phyloP scores from a whole-genome alignment of 192 early-diverging fungal genomes.

The Linnemannia schmuckeri region DNA sequence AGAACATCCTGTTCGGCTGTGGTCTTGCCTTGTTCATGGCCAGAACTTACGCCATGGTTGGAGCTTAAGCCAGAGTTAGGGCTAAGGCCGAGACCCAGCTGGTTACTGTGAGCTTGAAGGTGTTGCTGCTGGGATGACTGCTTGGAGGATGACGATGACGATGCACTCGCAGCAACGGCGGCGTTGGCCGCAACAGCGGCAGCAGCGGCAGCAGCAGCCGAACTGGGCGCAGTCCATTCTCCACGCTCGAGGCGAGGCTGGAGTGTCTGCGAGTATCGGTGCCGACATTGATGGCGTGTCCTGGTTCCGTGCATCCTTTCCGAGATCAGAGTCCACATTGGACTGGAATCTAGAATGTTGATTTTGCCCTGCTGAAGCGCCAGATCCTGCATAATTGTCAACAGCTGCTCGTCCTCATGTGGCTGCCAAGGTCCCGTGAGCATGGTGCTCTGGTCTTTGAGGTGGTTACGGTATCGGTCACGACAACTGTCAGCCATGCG shows the following conservation, averaged over 20 bases:
- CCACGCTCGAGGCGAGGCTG: conserved; percentile 53
- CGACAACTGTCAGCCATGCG: conserved; percentile 57
- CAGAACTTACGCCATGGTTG: conserved; percentile 3
- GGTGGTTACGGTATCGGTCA: conserved; percentile 53
- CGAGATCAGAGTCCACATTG: conserved; percentile 55
- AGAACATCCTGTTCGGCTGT: conserved; percentile 38
- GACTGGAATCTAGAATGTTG: conserved; percentile 49
- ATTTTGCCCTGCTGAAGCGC: conserved; percentile 50
- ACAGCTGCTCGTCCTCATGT: conserved; percentile 42
- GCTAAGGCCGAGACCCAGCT: conserved; percentile 1
- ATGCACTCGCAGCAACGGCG: conserved; percentile 30
- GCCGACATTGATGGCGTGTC: conserved; percentile 51
- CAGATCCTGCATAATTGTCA: conserved; percentile 54
- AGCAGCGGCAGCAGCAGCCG: conserved; percentile 45
- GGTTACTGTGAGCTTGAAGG: conserved; percentile 9
- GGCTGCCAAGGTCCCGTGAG: conserved; percentile 53
- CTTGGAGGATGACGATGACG: conserved; percentile 9
- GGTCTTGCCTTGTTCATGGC: conserved; percentile 17
- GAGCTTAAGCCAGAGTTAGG: conserved; percentile 16
- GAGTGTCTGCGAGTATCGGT: conserved; percentile 51
- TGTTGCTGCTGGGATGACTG: conserved; percentile 21
- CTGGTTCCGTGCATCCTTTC: conserved; percentile 54
- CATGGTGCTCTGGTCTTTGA: conserved; percentile 52
- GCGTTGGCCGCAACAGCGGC: conserved; percentile 50
- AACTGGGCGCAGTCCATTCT: conserved; percentile 54